Base-by-base conservation (phyloP, 176 grass and related monocot genomes). In the Luzula sylvatica region DNA sequence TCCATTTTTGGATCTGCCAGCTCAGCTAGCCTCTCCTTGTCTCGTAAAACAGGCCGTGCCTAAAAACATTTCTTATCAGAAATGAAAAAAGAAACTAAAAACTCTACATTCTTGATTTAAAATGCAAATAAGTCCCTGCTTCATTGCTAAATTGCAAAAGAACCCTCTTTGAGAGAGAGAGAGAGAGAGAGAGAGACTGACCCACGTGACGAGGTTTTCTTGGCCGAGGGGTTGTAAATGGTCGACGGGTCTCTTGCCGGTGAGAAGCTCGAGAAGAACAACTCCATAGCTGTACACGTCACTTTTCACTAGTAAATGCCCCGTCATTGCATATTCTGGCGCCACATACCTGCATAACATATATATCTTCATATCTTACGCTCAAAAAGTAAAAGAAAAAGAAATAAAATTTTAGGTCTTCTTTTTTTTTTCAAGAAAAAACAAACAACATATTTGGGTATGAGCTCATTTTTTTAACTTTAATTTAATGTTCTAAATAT, bases 231-330 rank as follows among this genome's bases (percentile, higher is more conserved):
- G 82, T 71, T 92, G 93, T 8, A 79, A 87, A 81, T 90, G 88
- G 67, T 98, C 93, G 20, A 98, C 93, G 60, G 93, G 93, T 42
- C 61, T 72, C 56, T 73, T 90, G 55, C 93, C 93, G 19, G 82
- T 92, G 52, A 98, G 69, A 46, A 98, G 75, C 56, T 98, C 93
- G 44, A 98, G 81, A 68, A 98, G 69, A 80, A 98, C 93, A 54
- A 98, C 93, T 55, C 93, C 93, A 50, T 92, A 98, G 71, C 93
- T 98, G 71, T 98, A 98, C 46, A 98, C 93, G 72, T 98, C 93
- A 54, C 93, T 98, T 74, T 98, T 98, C 71, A 98, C 86, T 56
- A 92, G 69, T 46, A 98, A 75, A 75, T 98, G 93, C 53, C 93
- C 93, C 15, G 93, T 98, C 93, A 98, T 98, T 8, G 93, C 93